Evolutionary conservation across 2,329 filamentous ascomycete genomes (phyloP).

Genomic region (Gnomoniopsis smithogilvyi): DNA sequence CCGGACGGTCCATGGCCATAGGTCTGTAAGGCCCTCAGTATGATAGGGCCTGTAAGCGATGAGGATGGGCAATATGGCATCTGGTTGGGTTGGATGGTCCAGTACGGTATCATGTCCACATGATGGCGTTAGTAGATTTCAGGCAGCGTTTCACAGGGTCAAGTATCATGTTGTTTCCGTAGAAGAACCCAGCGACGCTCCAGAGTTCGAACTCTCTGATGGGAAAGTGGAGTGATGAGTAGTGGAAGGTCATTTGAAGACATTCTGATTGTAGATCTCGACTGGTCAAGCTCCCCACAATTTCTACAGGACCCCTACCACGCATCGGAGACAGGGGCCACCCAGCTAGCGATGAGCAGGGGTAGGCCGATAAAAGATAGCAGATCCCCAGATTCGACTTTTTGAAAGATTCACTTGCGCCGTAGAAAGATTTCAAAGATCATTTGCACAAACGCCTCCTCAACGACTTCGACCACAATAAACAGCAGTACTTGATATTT

Average conservation of each 20-base stretch:
- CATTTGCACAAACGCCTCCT: not conserved
- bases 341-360: not conserved
- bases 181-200: not conserved
- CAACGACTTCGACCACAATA: not conserved
- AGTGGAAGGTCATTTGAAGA: not conserved
- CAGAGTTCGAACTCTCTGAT: too few relatives aligned
- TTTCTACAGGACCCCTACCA: not conserved
- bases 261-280: too few relatives aligned
- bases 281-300: not conserved
- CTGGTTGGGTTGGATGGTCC: not conserved
- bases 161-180: not conserved
- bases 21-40: not conserved
- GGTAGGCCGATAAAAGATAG: slow-evolving; percentile 10
- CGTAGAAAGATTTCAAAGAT: not conserved
- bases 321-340: not conserved
- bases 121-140: not conserved
- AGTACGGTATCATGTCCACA: not conserved
- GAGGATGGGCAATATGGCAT: not conserved
- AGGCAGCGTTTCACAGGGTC: not conserved
- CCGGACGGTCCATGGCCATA: slow-evolving; percentile 51
- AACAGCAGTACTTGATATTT: not conserved
- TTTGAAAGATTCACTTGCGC: not conserved
- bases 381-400: not conserved
- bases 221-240: not conserved
- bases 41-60: not conserved